Base-by-base conservation (phyloP, 2,329 filamentous ascomycete species). In the Blastomyces silverae region DNA sequence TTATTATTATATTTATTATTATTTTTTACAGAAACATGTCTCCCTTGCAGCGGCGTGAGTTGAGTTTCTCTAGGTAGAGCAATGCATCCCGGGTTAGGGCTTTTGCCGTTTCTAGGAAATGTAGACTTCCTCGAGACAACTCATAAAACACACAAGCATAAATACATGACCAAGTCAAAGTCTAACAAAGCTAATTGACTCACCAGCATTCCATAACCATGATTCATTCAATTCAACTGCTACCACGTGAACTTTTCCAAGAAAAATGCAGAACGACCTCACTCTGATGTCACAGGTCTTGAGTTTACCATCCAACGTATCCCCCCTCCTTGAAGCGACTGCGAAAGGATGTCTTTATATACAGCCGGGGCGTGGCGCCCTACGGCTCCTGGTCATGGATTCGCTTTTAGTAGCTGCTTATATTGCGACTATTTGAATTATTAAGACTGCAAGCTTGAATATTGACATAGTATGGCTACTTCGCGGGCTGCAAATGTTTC, bases 401-500 rank as follows among this genome's bases (percentile, higher is more conserved):
- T 52, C 13, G 22, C n/a, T 0, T 22, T 25, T 15, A 25, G 10
- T 25, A 25, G 22, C 0, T 25, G 1, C 42, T 4, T 25, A 13
- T 25, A 52, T 25, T 15, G 48, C n/a, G n/a, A 52, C 8, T n/a
- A 48, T n/a, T 2, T 37, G 34, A 44, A 25, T 34, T 34, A 31
- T 34, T n/a, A 37, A 8, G 13, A 56, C 37, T 17, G 1, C 48
- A 52, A 56, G 6, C 37, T 56, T 15, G 8, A 10, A 55, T 56
- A 34, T 13, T 50, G 88, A 42, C 13, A n/a, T 56, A 34, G n/a
- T 25, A 88, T 87, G 81, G 80, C 85, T 31, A 74, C 84, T 64
- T 81, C 86, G 63, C 87, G 89, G 81, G 87, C 85, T 77, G 90
- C 90, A 59, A 85, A 84, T 66, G 73, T 83, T 64, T 83, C 77